Conservation (phyloP, 768 basidiomycete species). For the Agaricus bisporus region DNA sequence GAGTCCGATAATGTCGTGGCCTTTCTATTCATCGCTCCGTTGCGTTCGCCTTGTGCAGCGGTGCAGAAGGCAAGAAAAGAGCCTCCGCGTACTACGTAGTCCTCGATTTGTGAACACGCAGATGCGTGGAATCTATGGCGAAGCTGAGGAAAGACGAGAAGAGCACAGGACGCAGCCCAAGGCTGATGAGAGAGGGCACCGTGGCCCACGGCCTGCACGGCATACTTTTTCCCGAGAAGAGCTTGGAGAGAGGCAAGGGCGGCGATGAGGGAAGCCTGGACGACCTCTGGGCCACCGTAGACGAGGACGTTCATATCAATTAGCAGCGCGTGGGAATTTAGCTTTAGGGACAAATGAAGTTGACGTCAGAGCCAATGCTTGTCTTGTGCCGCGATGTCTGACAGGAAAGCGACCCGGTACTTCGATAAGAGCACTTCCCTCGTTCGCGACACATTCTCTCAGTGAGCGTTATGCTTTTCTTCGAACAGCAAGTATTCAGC, state of each 20-base stretch:
- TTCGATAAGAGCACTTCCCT: constrained; percentile 2
- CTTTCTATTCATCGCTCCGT: not conserved
- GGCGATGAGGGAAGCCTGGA: constrained; percentile 11
- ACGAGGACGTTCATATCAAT: constrained; percentile 14
- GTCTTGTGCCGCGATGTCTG: not conserved
- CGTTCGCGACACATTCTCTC: not conserved
- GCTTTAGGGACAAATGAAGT: not conserved
- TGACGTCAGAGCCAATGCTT: not conserved
- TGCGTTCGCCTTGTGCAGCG: constrained; percentile 7
- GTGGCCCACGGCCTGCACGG: constrained; percentile 11
- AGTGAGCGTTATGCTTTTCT: not conserved
- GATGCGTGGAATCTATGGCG: not conserved
- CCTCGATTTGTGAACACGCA: constrained; percentile 1
- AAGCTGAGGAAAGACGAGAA: constrained; percentile 14
- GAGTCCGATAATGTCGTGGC: constrained; percentile 1
- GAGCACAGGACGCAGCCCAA: constrained; percentile 13
- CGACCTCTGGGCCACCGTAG: constrained; percentile 15
- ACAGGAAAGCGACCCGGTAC: not conserved
- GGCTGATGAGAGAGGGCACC: constrained; percentile 12
- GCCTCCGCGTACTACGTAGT: constrained; percentile 14
- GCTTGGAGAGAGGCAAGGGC: constrained; percentile 11
- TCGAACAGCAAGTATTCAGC: not conserved
- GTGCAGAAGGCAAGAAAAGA: constrained; percentile 11
- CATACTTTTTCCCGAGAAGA: constrained; percentile 10
- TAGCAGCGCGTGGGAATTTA: not conserved